Evolutionary conservation across 2,329 filamentous ascomycete genomes (phyloP), one percentile per base, ranked within the genome.

Genomic region (Harringtonia aguacate): DNA sequence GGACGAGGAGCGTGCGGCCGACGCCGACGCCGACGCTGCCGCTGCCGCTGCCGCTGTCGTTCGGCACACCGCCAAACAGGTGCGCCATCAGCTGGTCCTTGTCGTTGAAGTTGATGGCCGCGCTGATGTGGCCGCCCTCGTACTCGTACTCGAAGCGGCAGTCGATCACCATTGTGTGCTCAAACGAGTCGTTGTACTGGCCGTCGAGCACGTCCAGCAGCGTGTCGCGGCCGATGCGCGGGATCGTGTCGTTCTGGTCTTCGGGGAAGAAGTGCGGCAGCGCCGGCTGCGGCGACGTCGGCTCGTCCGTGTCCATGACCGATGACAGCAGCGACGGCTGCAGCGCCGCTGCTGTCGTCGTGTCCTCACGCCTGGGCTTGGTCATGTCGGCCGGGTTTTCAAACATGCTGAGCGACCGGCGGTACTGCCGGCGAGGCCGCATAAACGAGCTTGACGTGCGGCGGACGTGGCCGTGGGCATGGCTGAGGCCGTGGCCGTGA

Each of bases 141-240:
- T 94, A 98, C 66, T 98, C 92, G 62, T 98, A 98, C 70, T 98
- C 92, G 60, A 98, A 98, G 18, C 92, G 85, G 62, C 92, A 98
- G 63, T 98, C 92, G 56, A 98, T 83, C 56, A 98, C 74, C 63
- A 94, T 77, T 60, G 86, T 81, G 59, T 89, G 77, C 48, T 88
- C 80, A 61, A 85, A 97, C 21, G 77, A 63, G 22, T 81, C 72
- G 55, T 79, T 77, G 64, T 81, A 95, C 54, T 85, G 83, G 48
- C 88, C 88, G 61, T 95, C 84, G 49, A 98, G 72, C 30, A 98
- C 76, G n/a, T 88, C 77, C 45, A 95, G 67, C 60, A 98, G 75
- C 4, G 88, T 95, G 40, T 79, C 73, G 58, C 82, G 81, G 45
- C 79, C 78, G 57, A 98, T 95, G 51, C 92, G 81, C 43, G 92